Conservation (phyloP, 257 asterid species). For the Solanum pinnatisectum region DNA sequence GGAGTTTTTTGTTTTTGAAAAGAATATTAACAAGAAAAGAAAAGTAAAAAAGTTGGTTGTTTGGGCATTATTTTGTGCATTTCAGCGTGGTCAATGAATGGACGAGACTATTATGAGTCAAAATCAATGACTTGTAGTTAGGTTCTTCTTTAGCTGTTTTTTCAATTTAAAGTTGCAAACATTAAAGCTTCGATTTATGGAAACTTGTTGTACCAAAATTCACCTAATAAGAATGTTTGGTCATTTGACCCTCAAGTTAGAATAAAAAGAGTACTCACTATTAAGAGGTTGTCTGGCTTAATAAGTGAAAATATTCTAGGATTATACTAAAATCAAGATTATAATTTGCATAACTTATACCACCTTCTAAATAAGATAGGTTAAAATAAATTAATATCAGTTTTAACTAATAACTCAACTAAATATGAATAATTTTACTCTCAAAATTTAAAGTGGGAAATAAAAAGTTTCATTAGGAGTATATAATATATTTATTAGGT, state of each 20-base stretch:
- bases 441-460: neutral
- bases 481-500: neutral
- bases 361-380: neutral
- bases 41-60: neutral
- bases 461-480: neutral
- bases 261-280: neutral
- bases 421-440: neutral
- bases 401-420: neutral
- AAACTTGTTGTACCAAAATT: neutral
- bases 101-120: neutral
- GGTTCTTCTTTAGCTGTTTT: neutral
- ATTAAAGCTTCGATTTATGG: neutral
- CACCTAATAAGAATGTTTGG: neutral
- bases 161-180: neutral
- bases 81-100: neutral
- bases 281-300: neutral
- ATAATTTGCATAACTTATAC: neutral
- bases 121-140: neutral
- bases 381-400: neutral
- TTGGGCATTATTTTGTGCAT: neutral
- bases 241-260: neutral
- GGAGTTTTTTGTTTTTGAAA: neutral
- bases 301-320: neutral
- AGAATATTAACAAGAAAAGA: too few relatives aligned
- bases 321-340: neutral